phyloP scores from a whole-genome alignment of 1,284 basidiomycete species.

The Ganoderma boninense region DNA sequence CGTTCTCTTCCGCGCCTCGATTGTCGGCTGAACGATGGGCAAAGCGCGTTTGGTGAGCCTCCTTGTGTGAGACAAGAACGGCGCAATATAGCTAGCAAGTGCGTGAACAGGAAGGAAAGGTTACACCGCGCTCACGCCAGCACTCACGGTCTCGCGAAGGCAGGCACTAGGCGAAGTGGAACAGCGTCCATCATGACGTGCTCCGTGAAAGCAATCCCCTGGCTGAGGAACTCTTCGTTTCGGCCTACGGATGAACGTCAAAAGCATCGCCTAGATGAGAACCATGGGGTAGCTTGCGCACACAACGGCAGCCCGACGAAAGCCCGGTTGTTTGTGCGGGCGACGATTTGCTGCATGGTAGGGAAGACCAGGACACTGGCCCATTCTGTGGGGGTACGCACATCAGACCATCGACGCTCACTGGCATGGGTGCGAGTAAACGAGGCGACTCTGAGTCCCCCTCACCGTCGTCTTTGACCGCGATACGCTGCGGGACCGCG shows the following conservation, averaged over 20 bases:
- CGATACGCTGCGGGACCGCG: neutral
- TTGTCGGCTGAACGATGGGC: neutral
- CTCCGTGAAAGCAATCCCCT: slow-evolving; percentile 19
- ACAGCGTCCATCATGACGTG: slow-evolving; percentile 18
- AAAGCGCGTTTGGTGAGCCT: too few relatives aligned
- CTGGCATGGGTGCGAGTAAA: neutral
- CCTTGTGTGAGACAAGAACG: neutral
- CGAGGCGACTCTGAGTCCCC: too few relatives aligned
- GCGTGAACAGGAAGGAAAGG: neutral
- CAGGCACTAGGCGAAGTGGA: slow-evolving; percentile 21
- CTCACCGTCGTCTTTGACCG: slow-evolving; percentile 12
- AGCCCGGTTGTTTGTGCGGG: slow-evolving; percentile 48
- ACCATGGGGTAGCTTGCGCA: slow-evolving; percentile 38
- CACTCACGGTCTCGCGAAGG: neutral
- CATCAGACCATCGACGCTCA: slow-evolving; percentile 41
- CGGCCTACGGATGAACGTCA: slow-evolving; percentile 8
- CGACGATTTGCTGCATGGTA: slow-evolving; percentile 18
- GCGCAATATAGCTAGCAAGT: neutral
- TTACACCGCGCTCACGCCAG: neutral
- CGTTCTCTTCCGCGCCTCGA: neutral
- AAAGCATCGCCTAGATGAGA: neutral
- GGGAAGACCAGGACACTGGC: slow-evolving; percentile 1
- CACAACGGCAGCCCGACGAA: slow-evolving; percentile 51
- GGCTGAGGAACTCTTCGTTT: slow-evolving; percentile 22
- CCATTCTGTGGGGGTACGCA: slow-evolving; percentile 16